Percentiles rank a stretch among this genome's conserved stretches.
Conservation (phyloP, 495 filamentous ascomycete species). For the Venustampulla echinocandica region DNA sequence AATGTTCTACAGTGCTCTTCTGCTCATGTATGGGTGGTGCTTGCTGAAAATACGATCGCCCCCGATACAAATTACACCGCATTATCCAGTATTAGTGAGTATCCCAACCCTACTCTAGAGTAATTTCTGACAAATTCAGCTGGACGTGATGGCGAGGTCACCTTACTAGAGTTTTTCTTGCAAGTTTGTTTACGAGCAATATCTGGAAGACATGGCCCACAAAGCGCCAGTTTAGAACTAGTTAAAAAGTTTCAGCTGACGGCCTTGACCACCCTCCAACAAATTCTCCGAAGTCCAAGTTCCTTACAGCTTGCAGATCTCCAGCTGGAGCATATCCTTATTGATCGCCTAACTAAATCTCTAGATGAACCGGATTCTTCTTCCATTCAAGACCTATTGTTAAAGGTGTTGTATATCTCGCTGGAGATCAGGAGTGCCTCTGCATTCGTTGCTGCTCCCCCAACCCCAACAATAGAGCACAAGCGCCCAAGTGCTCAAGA, state of each 20-base stretch:
- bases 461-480: constrained; percentile 31
- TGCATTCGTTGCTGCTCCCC: constrained; percentile 23
- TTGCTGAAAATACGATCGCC: constrained; percentile 40
- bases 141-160: constrained; percentile 39
- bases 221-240: constrained; percentile 28
- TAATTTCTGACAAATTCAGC: constrained; percentile 26
- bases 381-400: constrained; percentile 62
- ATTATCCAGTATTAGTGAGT: constrained; percentile 39
- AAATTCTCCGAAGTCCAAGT: constrained; percentile 65
- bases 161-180: constrained; percentile 54
- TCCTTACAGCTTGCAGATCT: constrained; percentile 55
- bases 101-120: constrained; percentile 16
- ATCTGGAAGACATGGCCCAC: constrained; percentile 34
- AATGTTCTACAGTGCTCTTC: constrained; percentile 60
- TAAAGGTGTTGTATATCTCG: constrained; percentile 64
- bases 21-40: constrained; percentile 49
- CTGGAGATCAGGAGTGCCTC: constrained; percentile 55
- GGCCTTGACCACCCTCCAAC: constrained; percentile 62
- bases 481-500: constrained; percentile 30
- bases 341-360: constrained; percentile 57
- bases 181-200: constrained; percentile 50
- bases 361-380: constrained; percentile 52
- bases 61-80: constrained; percentile 28
- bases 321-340: constrained; percentile 62
- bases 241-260: constrained; percentile 57